Evolutionary conservation across 2,329 filamentous ascomycete species (phyloP).

Genomic region (Aspergillus quadricinctus): DNA sequence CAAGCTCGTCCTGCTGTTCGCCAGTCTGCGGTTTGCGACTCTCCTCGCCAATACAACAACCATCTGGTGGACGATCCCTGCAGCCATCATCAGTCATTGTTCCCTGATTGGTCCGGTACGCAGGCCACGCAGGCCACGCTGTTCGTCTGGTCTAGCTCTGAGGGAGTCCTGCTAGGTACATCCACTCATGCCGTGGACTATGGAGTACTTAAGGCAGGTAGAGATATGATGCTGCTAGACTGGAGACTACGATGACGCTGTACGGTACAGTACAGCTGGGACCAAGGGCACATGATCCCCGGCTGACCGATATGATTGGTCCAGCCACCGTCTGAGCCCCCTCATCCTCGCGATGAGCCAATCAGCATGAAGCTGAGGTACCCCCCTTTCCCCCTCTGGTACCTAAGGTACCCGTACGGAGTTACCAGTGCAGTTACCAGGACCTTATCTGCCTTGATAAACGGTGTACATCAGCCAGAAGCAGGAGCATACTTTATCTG

Average conservation of each 20-base stretch:
- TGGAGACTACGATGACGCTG: slow-evolving; percentile 1
- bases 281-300: not conserved
- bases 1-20: not conserved
- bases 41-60: slow-evolving; percentile 2
- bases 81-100: slow-evolving; percentile 1
- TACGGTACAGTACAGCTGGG: slow-evolving; percentile 4
- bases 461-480: not conserved
- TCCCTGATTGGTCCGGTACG: not conserved
- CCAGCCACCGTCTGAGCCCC: not conserved
- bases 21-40: not conserved
- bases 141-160: not conserved
- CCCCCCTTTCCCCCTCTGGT: not conserved
- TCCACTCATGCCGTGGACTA: not conserved
- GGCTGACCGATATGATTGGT: not conserved
- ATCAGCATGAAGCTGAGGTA: not conserved
- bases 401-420: not conserved
- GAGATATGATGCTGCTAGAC: not conserved
- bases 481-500: not conserved
- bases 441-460: not conserved
- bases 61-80: slow-evolving; percentile 13
- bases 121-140: not conserved
- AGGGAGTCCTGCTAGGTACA: not conserved
- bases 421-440: not conserved
- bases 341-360: not conserved
- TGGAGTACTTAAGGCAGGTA: no score